phyloP scores from a whole-genome alignment of 2,329 filamentous ascomycete species.

The Fusarium sp. region DNA sequence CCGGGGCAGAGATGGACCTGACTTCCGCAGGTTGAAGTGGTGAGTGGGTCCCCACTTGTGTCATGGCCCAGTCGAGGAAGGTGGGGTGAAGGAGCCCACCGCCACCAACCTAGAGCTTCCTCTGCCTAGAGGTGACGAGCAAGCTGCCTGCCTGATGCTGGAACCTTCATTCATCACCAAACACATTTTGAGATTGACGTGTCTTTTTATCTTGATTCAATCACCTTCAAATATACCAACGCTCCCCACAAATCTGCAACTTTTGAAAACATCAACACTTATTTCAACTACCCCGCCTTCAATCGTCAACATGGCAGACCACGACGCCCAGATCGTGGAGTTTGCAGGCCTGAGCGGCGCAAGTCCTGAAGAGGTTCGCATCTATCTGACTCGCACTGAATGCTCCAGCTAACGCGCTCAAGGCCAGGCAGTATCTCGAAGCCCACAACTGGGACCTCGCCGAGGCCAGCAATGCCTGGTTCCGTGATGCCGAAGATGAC shows the following conservation, averaged over 20 bases:
- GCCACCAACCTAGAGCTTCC: conserved; percentile 38
- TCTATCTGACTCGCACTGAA: accelerated
- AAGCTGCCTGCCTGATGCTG: conserved; percentile 41
- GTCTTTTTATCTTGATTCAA: not conserved
- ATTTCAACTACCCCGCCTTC: conserved; percentile 38
- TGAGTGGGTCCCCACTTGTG: conserved; percentile 44
- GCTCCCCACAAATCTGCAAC: not conserved
- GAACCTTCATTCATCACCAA: conserved; percentile 10
- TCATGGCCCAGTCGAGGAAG: conserved; percentile 13
- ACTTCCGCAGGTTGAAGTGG: not conserved
- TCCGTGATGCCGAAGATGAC: conserved; percentile 61
- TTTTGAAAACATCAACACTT: not conserved
- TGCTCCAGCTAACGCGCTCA: not conserved
- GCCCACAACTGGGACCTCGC: conserved; percentile 74
- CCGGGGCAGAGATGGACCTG: conserved; percentile 19
- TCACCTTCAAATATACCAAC: not conserved
- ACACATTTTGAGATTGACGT: not conserved
- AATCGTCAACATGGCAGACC: conserved; percentile 46
- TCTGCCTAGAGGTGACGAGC: conserved; percentile 45
- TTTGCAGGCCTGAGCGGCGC: conserved; percentile 45
- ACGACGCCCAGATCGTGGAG: conserved; percentile 43
- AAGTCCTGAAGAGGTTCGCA: conserved; percentile 43
- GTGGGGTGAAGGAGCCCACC: conserved; percentile 34
- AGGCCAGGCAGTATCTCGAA: conserved; percentile 76
- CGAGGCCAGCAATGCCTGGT: conserved; percentile 71